These are phyloP conservation scores for Cladophialophora bantiana DNA, from an alignment of 2,329 filamentous ascomycete genomes.

Conservation along the genomic window DNA sequence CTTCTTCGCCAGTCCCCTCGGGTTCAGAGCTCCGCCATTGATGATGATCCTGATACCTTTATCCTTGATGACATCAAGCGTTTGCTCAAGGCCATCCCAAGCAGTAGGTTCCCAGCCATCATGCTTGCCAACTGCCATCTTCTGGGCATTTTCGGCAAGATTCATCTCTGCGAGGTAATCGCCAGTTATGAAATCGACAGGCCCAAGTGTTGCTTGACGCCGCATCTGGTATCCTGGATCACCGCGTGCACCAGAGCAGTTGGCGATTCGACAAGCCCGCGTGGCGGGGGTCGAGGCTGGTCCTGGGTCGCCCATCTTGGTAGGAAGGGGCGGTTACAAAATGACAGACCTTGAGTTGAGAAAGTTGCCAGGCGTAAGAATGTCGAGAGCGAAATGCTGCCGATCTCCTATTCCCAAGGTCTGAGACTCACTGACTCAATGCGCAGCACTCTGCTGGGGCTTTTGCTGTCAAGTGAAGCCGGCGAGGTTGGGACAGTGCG, in stretches of 20 bases:
- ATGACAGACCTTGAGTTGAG: neutral
- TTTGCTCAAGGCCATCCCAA: constrained; percentile 57
- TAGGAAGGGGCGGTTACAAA: neutral
- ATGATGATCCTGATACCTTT: constrained; percentile 63
- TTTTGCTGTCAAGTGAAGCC: neutral
- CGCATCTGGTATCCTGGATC: constrained; percentile 49
- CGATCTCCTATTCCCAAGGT: neutral
- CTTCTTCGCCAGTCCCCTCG: constrained; percentile 58
- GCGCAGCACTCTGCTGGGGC: neutral
- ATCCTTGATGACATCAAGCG: constrained; percentile 55
- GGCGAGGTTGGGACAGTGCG: neutral
- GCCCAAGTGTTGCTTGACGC: constrained; percentile 47
- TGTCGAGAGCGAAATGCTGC: neutral
- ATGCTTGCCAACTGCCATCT: constrained; percentile 50
- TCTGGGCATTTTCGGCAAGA: constrained; percentile 55
- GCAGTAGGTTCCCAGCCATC: constrained; percentile 56
- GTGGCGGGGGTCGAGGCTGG: constrained; percentile 16
- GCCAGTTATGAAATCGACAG: constrained; percentile 61
- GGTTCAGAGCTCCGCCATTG: constrained; percentile 65
- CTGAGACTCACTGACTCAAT: neutral
- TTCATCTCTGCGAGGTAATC: constrained; percentile 60
- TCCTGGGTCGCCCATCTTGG: constrained; percentile 36
- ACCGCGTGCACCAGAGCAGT: constrained; percentile 46
- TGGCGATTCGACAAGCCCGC: constrained; percentile 45
- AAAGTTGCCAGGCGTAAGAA: neutral